Conservation (phyloP, 306 rosid genomes). For the Prinsepia uniflora region DNA sequence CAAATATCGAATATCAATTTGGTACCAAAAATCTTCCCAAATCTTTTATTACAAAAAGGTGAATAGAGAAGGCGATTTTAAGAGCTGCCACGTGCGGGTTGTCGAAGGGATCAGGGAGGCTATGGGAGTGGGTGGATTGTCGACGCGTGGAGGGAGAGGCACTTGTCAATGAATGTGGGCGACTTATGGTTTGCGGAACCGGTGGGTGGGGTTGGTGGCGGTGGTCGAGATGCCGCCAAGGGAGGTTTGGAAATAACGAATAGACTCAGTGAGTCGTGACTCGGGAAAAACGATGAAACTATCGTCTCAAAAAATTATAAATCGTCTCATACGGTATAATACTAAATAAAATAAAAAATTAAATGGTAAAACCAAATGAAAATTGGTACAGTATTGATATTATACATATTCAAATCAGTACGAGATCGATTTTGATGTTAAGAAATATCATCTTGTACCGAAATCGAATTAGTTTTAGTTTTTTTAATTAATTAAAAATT, state of each 20-base stretch:
- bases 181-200: not conserved
- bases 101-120: not conserved
- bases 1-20: not conserved
- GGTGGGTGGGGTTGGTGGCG: slow-evolving; percentile 20
- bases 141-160: slow-evolving; percentile 1
- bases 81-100: not conserved
- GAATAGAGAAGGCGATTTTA: not conserved
- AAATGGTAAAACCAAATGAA: too few species aligned
- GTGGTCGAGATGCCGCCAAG: not conserved
- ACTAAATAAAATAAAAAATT: too few species aligned
- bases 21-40: not conserved
- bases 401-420: too few species aligned
- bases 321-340: too few species aligned
- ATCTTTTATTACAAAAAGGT: not conserved
- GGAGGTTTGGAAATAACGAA: slow-evolving; percentile 1
- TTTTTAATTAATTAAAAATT: too few species aligned
- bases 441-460: too few species aligned
- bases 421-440: too few species aligned
- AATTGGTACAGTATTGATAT: too few species aligned
- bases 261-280: not conserved
- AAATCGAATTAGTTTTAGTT: too few species aligned
- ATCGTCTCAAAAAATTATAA: too few species aligned
- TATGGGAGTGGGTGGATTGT: not conserved
- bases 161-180: not conserved
- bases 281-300: not conserved